Percentiles rank a stretch among this genome's conserved stretches.
These are phyloP conservation scores for Chalciporus chontae DNA, from an alignment of 768 basidiomycete species.

Conservation along the genomic window DNA sequence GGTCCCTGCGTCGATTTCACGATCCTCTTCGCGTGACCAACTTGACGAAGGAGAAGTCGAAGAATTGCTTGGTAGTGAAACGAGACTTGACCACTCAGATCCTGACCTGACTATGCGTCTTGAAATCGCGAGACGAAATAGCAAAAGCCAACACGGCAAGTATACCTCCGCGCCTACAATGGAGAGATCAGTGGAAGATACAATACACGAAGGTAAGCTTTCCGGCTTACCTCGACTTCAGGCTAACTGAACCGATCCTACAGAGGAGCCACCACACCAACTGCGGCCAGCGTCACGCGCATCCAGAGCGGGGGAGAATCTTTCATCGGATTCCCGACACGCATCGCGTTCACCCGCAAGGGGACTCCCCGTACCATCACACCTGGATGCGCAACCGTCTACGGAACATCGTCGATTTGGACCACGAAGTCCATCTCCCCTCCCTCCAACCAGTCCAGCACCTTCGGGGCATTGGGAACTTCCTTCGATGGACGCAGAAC, in stretches of 20 bases:
- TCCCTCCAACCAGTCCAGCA: slow-evolving; percentile 48
- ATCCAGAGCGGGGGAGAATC: slow-evolving; percentile 39
- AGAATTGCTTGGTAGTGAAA: slow-evolving; percentile 42
- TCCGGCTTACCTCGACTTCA: slow-evolving; percentile 3
- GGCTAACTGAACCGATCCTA: background rate
- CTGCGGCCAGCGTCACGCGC: slow-evolving; percentile 54
- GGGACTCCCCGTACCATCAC: slow-evolving; percentile 28
- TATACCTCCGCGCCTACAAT: slow-evolving; percentile 36
- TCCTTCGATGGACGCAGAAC: slow-evolving; percentile 45
- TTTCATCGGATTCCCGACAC: slow-evolving; percentile 46
- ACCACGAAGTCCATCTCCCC: slow-evolving; percentile 72
- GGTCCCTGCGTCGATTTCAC: slow-evolving; percentile 36
- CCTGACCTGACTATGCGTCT: slow-evolving; percentile 73
- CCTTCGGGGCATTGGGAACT: slow-evolving; percentile 25
- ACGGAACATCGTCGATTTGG: slow-evolving; percentile 63
- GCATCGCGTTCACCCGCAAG: slow-evolving; percentile 40
- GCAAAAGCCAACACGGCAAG: slow-evolving; percentile 66
- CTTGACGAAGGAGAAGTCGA: slow-evolving; percentile 37
- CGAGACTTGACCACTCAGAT: slow-evolving; percentile 61
- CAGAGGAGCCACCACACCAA: slow-evolving; percentile 58
- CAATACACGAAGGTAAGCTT: slow-evolving; percentile 72
- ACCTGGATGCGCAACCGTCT: slow-evolving; percentile 47
- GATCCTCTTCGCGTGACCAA: slow-evolving; percentile 43
- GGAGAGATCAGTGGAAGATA: slow-evolving; percentile 54
- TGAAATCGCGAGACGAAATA: slow-evolving; percentile 82